Evolutionary conservation across 129 eudicot species (phyloP), one percentile per base, ranked within the genome.

Genomic region (Pittosporum tobira): DNA sequence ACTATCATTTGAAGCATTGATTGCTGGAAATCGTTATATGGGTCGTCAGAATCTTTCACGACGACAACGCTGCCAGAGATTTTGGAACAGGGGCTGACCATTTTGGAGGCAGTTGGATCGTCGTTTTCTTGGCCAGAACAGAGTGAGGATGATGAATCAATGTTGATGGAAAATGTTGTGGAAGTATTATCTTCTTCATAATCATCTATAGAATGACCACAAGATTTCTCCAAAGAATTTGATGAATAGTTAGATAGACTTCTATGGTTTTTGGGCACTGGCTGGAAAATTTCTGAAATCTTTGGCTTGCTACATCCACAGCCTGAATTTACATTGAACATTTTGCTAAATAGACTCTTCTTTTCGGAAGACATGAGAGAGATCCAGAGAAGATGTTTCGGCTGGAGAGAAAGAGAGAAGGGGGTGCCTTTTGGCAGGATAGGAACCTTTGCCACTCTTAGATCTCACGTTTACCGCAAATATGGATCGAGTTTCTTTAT

Each of bases 1-100:
- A 46, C 0, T 3, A 79, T 75, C 85, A 79, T 79, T 34, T 79
- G 59, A 2, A 75, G 62, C 75, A 79, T 79, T 10, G 85, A 79
- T 2, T 43, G 69, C 28, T 71, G 72, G 48, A 79, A 79, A 71
- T 79, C 85, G 0, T 1, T 26, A 58, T 66, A 75, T 0, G 85
- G 85, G 62, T 79, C 75, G 3, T 62, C 60, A 9, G 85, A 75
- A 50, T 71, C 78, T 30, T 74, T 79, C 13, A 62, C 72, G 12
- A 79, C 72, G 12, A 75, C 78, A 20, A 67, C n/a, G 44, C 68
- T 63, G 48, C 61, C 51, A 44, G 52, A 55, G 57, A 71, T 54
- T 37, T 71, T 77, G 8, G 58, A 22, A 52, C 40, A 48, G 1
- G 63, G 45, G 38, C 26, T 36, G 18, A 54, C 44, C 63, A 45